These are phyloP conservation scores for Sparassis latifolia DNA, from an alignment of 1,284 basidiomycete species.

Conservation along the genomic window DNA sequence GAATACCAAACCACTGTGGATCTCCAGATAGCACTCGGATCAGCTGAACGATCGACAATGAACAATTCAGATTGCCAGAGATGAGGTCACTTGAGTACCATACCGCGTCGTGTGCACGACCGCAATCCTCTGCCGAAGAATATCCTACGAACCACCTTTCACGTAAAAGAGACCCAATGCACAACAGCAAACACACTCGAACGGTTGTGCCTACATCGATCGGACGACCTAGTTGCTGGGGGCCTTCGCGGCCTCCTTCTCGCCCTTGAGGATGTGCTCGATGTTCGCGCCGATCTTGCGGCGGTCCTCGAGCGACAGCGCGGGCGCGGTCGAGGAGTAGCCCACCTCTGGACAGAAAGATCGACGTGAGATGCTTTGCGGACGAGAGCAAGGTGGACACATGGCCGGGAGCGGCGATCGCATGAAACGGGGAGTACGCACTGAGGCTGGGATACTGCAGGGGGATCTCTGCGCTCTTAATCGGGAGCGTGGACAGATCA, in stretches of 20 bases:
- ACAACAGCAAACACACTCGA: too few species aligned
- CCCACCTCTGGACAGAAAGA: conserved; percentile 36
- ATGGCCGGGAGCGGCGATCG: background rate
- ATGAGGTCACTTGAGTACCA: too few species aligned
- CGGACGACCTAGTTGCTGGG: conserved; percentile 24
- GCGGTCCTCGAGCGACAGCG: conserved; percentile 38
- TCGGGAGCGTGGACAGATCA: conserved; percentile 49
- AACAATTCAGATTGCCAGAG: too few species aligned
- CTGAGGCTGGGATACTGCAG: conserved; percentile 66
- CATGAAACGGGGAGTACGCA: conserved; percentile 25
- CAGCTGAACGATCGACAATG: too few species aligned
- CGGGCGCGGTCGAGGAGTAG: conserved; percentile 39
- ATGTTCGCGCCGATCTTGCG: conserved; percentile 43
- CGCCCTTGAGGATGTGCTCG: conserved; percentile 41
- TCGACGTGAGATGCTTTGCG: too few species aligned
- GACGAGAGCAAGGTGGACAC: background rate
- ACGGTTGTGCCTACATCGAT: too few species aligned
- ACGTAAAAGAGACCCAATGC: too few species aligned
- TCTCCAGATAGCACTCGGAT: too few species aligned
- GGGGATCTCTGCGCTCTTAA: conserved; percentile 46
- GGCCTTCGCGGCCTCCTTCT: conserved; percentile 49
- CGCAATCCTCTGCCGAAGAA: too few species aligned
- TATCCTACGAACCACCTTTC: too few species aligned
- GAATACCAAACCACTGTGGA: too few species aligned
- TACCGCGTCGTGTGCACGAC: too few species aligned